Evolutionary conservation across 768 basidiomycete species (phyloP), one percentile per base, ranked within the genome.

Genomic region (Termitomyces eurrhizus): DNA sequence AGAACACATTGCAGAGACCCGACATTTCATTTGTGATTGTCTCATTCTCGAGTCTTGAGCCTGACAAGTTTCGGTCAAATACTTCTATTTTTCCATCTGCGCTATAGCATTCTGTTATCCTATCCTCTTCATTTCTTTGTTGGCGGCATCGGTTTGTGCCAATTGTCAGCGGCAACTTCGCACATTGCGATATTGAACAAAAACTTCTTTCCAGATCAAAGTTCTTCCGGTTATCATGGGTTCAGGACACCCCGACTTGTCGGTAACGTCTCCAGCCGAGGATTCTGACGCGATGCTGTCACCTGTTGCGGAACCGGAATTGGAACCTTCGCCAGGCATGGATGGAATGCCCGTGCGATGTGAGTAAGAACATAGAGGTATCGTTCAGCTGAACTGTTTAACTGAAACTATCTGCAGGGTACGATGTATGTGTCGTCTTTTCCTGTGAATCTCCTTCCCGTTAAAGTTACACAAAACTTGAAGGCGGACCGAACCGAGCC

Each of bases 401-500:
- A 35, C 60, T 66, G 52, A 66, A 52, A 58, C 57, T 60, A 62
- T 65, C 29, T 63, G n/a, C 62, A 92, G 90, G 90, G 91, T 93
- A 89, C 77, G 90, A 92, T 79, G 90, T 93, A 77, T 66, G 90
- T 86, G 60, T 52, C 57, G 58, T 63, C 62, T 60, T 12, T 60
- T 53, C 58, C 57, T 66, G 56, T 63, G 48, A 63, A 58, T 57
- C 63, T 58, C 52, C 39, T 66, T 55, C 66, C 46, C 64, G 63
- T 63, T 64, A 61, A 69, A 65, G 54, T 52, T 58, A 57, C 50
- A 60, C 59, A 58, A 35, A 42, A 44, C 29, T 44, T 11, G 52
- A 70, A 93, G 91, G 92, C 92, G 60, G 84, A 93, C 74, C 86
- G 90, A 64, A 86, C 88, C 51, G 92, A 93, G 71, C 67, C 92